phyloP scores from a whole-genome alignment of 352 stramenopile genomes.

The Globisporangium canariense region DNA sequence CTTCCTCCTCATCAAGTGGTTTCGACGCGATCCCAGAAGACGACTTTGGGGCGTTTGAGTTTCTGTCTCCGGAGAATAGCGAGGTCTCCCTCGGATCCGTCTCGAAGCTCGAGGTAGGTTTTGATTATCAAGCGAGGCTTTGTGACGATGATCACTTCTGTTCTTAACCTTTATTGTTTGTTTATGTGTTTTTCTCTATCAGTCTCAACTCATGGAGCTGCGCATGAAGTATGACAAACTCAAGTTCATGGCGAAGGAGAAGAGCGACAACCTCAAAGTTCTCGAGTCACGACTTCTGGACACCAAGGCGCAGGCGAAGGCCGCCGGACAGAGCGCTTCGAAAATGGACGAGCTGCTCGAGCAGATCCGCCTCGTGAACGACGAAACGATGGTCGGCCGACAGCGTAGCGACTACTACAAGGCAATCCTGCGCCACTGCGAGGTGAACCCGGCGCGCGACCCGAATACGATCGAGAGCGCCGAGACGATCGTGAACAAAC shows the following conservation, averaged over 20 bases:
- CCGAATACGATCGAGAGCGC: constrained; percentile 73
- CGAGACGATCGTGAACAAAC: constrained; percentile 52
- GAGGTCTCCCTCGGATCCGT: constrained; percentile 51
- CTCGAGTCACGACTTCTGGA: constrained; percentile 68
- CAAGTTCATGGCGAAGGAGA: constrained; percentile 62
- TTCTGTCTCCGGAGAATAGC: constrained; percentile 49
- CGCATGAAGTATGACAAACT: constrained; percentile 72
- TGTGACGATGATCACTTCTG: neutral
- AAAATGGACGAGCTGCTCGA: constrained; percentile 63
- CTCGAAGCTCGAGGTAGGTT: constrained; percentile 52
- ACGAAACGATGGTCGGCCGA: constrained; percentile 56
- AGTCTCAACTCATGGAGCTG: constrained; percentile 65
- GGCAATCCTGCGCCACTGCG: constrained; percentile 71
- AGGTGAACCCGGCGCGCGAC: constrained; percentile 70
- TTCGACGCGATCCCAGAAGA: constrained; percentile 26
- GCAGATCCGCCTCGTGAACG: constrained; percentile 52
- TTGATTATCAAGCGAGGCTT: neutral
- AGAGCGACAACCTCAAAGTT: constrained; percentile 34
- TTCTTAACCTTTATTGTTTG: neutral
- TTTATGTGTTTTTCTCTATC: neutral
- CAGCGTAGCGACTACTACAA: constrained; percentile 83
- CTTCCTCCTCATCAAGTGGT: constrained; percentile 9
- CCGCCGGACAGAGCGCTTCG: constrained; percentile 42
- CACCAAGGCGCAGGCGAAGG: constrained; percentile 35
- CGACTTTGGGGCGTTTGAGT: constrained; percentile 60